Base-by-base conservation (phyloP, 768 basidiomycete species). In the Phallus indusiatus region DNA sequence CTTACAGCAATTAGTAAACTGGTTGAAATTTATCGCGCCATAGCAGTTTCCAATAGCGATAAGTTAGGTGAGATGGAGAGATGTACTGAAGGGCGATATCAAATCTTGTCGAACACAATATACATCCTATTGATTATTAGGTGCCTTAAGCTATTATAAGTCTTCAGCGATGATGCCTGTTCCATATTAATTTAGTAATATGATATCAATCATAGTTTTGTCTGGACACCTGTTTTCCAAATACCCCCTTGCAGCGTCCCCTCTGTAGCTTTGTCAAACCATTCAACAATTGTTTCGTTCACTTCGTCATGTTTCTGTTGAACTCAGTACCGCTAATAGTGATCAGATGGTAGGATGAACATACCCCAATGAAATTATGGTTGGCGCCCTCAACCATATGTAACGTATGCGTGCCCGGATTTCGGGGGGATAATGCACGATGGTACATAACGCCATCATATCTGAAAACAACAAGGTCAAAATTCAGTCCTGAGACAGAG, bases 381-480 rank as follows among this genome's bases (percentile, higher is more conserved):
- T 90, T 88, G 8, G 84, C 86, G 48, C 78, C 79, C 67, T 91
- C 90, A 42, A 89, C 71, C 22, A 86, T 72, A 66, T 84, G 78
- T 22, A 91, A 73, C 17, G 75, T 83, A 67, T 90, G 86, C 7
- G 86, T 88, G 51, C 88, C 90, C 20, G 83, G 80, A 14, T 64
- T 64, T 59, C 86, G 77, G 34, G 70, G 65, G 28, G 83, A 78
- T 50, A 88, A 74, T 1, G 80, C 81, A 16, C 78, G 75, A 1
- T 84, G 79, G 59, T 88, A 90, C 47, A 90, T 83, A 62, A 83
- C 58, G 0, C 83, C 86, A 66, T 91, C 88, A 66, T 83, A 86
- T 49, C 87, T 90, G 21, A 49, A 63, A 58, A 18, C 51, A 37
- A 53, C 22, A 17, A 18, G 6, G 17, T 48, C 16, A 28, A 20